Percentiles rank a stretch among this genome's conserved stretches.
These are phyloP conservation scores for Cercospora citrullina DNA, from an alignment of 2,329 filamentous ascomycete genomes.

Conservation along the genomic window DNA sequence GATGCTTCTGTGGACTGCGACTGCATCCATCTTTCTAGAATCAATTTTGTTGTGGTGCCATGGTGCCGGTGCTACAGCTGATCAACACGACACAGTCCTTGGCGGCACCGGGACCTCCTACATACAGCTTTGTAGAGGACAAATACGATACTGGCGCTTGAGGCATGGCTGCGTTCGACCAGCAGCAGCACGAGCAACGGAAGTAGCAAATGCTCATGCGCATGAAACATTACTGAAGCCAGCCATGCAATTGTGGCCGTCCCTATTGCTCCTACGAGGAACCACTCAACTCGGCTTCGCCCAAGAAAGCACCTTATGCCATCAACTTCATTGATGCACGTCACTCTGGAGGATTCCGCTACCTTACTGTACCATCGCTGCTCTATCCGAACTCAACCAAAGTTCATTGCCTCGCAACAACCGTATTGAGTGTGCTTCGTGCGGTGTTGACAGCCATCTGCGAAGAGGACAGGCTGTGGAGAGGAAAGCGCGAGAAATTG, in stretches of 20 bases:
- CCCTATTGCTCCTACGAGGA: not conserved
- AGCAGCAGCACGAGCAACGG: not conserved
- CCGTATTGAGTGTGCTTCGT: too few species aligned
- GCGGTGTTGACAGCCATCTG: too few species aligned
- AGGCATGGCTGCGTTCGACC: not conserved
- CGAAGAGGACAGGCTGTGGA: too few species aligned
- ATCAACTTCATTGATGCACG: not conserved
- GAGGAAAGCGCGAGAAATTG: too few species aligned
- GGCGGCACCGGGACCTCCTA: not conserved
- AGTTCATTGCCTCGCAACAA: too few species aligned
- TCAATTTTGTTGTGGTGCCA: too few species aligned
- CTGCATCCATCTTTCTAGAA: too few species aligned
- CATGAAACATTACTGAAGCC: not conserved
- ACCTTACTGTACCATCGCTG: not conserved
- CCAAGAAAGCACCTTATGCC: not conserved
- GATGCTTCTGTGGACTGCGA: too few species aligned
- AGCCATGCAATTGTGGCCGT: not conserved
- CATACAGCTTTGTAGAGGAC: not conserved
- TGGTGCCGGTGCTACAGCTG: not conserved
- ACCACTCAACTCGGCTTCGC: not conserved
- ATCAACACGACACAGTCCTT: not conserved
- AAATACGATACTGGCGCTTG: not conserved
- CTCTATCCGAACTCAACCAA: not conserved
- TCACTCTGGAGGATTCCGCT: not conserved
- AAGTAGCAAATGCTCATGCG: not conserved